Conservation (phyloP, 306 rosid genomes). For the Glycyrrhiza uralensis region DNA sequence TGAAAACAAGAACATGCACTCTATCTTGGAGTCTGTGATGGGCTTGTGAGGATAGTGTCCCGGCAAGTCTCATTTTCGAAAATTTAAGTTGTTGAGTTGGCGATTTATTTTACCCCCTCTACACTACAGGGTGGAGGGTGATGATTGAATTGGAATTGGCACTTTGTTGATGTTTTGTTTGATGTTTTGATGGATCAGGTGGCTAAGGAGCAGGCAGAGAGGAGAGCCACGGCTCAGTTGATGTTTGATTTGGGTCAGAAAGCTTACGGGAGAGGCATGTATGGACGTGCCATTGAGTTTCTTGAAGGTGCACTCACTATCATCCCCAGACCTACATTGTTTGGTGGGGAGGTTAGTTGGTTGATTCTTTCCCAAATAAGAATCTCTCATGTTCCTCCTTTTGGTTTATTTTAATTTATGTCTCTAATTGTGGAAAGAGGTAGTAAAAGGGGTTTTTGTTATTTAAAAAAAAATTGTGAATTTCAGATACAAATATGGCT, state of each 20-base stretch:
- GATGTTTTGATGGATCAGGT: constrained; percentile 51
- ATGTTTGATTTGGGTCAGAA: constrained; percentile 96
- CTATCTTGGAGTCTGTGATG: background rate
- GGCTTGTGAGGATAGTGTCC: background rate
- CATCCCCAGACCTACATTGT: constrained; percentile 70
- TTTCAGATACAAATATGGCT: constrained; percentile 96
- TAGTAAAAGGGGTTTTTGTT: background rate
- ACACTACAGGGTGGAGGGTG: background rate
- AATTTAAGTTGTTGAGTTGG: background rate
- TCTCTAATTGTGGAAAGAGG: background rate
- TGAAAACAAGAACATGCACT: too few relatives aligned
- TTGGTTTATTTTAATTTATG: background rate
- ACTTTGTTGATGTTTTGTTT: background rate
- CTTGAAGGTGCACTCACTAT: constrained; percentile 93
- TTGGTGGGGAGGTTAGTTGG: constrained; percentile 98
- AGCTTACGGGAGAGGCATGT: constrained; percentile 88
- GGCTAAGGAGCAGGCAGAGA: constrained; percentile 93
- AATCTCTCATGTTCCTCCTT: background rate
- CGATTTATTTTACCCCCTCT: too few relatives aligned
- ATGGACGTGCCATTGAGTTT: constrained; percentile 89
- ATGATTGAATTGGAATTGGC: background rate
- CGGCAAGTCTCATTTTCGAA: background rate
- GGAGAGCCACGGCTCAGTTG: constrained; percentile 85
- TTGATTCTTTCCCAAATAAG: constrained; percentile 9
- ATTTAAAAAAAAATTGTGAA: background rate